phyloP scores from a whole-genome alignment of 148 eudicot genomes.

The Silene conica region DNA sequence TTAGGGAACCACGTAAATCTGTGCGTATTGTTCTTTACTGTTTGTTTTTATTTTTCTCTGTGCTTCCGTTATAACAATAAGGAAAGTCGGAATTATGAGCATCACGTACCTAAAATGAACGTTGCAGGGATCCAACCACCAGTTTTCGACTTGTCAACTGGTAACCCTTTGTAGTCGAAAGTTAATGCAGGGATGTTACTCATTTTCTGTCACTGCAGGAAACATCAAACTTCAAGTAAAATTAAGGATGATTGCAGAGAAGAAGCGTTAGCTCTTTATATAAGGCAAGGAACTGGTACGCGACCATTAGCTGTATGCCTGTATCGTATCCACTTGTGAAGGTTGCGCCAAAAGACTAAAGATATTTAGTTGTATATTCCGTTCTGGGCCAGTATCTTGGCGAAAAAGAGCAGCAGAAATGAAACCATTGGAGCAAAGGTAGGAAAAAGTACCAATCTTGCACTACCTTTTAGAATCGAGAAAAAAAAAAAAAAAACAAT shows the following conservation, averaged over 20 bases:
- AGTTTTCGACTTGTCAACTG: slow-evolving; percentile 61
- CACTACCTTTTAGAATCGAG: not conserved
- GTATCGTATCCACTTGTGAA: not conserved
- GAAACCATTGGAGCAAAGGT: slow-evolving; percentile 14
- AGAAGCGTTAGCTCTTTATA: slow-evolving; percentile 12
- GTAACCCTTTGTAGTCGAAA: slow-evolving; percentile 57
- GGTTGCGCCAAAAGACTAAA: slow-evolving; percentile 15
- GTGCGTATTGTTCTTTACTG: too few species aligned
- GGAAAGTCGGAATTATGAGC: not conserved
- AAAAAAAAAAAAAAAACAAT: too few species aligned
- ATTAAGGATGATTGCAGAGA: not conserved
- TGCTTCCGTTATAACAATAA: too few species aligned
- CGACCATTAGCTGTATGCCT: slow-evolving; percentile 8
- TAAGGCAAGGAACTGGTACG: slow-evolving; percentile 12
- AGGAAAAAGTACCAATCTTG: slow-evolving; percentile 11
- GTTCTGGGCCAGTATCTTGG: slow-evolving; percentile 3
- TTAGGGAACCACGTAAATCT: too few species aligned
- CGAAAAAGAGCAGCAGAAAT: slow-evolving; percentile 1
- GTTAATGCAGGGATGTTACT: slow-evolving; percentile 43
- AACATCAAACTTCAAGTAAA: not conserved
- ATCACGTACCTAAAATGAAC: slow-evolving; percentile 46
- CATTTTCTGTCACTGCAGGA: slow-evolving; percentile 35
- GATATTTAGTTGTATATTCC: slow-evolving; percentile 12
- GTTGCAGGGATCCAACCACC: slow-evolving; percentile 78
- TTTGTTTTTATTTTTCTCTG: too few species aligned